Conservation (phyloP, 768 basidiomycete species). For the Lactifluus pinguis region DNA sequence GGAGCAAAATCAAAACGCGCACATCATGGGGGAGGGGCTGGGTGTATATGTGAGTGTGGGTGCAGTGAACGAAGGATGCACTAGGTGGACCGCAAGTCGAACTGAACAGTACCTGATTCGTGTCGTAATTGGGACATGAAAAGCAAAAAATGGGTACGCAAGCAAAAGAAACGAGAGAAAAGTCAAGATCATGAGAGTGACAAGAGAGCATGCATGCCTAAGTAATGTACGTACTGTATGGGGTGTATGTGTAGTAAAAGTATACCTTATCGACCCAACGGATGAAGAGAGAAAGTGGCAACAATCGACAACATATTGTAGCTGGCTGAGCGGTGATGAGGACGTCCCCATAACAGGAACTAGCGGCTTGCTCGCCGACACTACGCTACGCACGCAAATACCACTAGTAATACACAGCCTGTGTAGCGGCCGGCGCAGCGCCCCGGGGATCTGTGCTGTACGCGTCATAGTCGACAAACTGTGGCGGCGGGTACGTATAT, state of each 20-base stretch:
- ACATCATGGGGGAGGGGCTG: not conserved
- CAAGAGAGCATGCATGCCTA: not conserved
- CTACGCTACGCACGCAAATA: too few relatives aligned
- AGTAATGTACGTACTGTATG: slow-evolving; percentile 10
- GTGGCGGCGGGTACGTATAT: slow-evolving; percentile 6
- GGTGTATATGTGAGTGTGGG: slow-evolving; percentile 6
- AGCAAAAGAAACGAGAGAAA: not conserved
- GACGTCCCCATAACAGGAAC: not conserved
- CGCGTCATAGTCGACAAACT: slow-evolving; percentile 12
- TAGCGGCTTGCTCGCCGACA: too few relatives aligned
- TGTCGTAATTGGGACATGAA: slow-evolving; percentile 3
- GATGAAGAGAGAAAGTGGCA: not conserved
- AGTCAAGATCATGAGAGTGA: not conserved
- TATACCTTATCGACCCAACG: not conserved
- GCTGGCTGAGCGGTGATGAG: not conserved
- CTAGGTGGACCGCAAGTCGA: not conserved
- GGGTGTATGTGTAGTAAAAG: slow-evolving; percentile 5
- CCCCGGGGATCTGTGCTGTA: slow-evolving; percentile 5
- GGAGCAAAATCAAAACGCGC: not conserved
- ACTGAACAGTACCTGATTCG: not conserved
- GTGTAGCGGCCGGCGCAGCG: not conserved
- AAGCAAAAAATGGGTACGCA: not conserved
- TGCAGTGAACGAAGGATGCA: not conserved
- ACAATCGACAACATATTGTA: not conserved
- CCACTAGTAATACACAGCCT: slow-evolving; percentile 13